Conservation (phyloP, 1,139 yeast genomes). For the Sugiyamaella xylanicola region DNA sequence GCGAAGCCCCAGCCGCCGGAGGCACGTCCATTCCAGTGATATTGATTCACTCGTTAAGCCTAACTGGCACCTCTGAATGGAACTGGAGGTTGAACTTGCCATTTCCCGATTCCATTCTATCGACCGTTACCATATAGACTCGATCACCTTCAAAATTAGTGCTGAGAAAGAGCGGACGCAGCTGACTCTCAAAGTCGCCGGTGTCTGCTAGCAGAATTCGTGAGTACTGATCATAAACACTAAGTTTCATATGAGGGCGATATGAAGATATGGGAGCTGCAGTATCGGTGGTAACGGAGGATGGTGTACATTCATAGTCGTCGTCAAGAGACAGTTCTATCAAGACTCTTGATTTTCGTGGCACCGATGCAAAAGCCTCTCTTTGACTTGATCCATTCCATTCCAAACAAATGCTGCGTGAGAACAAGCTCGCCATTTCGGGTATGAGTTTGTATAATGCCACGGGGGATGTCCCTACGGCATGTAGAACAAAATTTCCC, state of each 20-base stretch:
- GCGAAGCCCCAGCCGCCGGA: conserved; percentile 6
- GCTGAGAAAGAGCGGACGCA: conserved; percentile 8
- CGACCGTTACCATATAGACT: conserved; percentile 31
- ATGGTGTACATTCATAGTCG: conserved; percentile 9
- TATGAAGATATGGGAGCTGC: conserved; percentile 22
- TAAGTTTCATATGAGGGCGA: conserved; percentile 38
- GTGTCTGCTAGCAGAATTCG: conserved; percentile 38
- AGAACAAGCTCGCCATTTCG: conserved; percentile 33
- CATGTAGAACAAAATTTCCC: conserved; percentile 15
- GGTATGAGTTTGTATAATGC: conserved; percentile 27
- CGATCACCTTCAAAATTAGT: conserved; percentile 17
- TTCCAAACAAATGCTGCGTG: conserved; percentile 25
- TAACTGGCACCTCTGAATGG: conserved; percentile 30
- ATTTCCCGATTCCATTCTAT: conserved; percentile 39
- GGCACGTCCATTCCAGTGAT: background rate
- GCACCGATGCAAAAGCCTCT: conserved; percentile 24
- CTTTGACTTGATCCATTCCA: conserved; percentile 32
- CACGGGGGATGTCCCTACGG: conserved; percentile 25
- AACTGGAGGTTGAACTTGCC: conserved; percentile 30
- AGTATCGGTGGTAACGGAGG: conserved; percentile 4
- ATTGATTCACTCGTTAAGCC: background rate
- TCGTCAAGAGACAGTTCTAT: conserved; percentile 12
- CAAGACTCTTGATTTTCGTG: conserved; percentile 16
- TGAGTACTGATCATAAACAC: conserved; percentile 32
- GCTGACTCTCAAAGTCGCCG: conserved; percentile 47